Base-by-base conservation (phyloP, 2,329 filamentous ascomycete genomes). In the Pestalotiopsis sp. region DNA sequence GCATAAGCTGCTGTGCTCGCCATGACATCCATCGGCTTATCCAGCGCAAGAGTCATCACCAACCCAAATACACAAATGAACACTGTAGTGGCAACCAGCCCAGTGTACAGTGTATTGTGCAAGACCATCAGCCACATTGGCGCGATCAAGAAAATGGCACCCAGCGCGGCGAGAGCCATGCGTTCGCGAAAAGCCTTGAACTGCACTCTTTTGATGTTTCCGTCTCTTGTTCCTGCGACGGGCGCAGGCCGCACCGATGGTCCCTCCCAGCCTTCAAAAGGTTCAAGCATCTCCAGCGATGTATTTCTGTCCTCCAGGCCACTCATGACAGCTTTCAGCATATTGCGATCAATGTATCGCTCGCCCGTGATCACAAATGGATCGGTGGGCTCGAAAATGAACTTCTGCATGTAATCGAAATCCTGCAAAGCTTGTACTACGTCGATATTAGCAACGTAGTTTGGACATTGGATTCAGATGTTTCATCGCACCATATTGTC, bases 101-200 rank as follows among this genome's bases (percentile, higher is more conserved):
- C 58, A 0, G 70, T 70, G 60, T 68, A 67, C 2, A 66, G 56
- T 1, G 27, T 52, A 20, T 63, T 68, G 4, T 65, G 68, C 20
- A 72, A 23, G 13, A 75, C 69, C 74, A 75, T 75, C 12, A 75
- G 52, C 71, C 71, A 74, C 74, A 75, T 75, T 3, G 71, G 74
- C 17, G 63, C 70, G 12, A 74, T 70, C 7, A 74, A 68, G 59
- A 75, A 72, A 3, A 57, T 38, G 2, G 68, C 70, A 25, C 65
- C 73, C 36, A 69, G 23, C 3, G 66, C 45, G 2, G 69, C 68
- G 2, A 68, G 62, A 1, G 41, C 25, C 2, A 72, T 20, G 4
- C 71, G 64, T 13, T 68, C 6, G 14, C 49, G 62, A 27, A 71
- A 70, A 3, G 36, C 38, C 5, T 38, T 45, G 12, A 49, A 41